Evolutionary conservation across 768 basidiomycete genomes (phyloP), one percentile per base, ranked within the genome.

Genomic region (Naganishia vishniacii): DNA sequence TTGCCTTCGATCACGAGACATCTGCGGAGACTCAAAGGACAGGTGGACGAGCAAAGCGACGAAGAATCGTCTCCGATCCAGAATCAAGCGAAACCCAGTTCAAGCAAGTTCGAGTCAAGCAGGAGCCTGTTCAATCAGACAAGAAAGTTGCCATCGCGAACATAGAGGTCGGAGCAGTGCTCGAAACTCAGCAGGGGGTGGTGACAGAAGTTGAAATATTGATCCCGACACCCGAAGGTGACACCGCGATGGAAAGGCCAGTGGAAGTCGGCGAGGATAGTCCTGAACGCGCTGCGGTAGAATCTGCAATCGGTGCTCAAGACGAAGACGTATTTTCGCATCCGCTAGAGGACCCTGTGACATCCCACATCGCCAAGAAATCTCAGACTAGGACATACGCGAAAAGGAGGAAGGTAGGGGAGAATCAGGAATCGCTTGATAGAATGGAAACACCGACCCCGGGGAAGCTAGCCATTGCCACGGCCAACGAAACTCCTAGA

Each of bases 211-310:
- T 56, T 26, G 53, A 56, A 56, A n/a, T 56, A 3, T 5, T 26
- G 34, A 26, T 56, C 23, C 53, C 53, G 34, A 40, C 23, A 18
- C n/a, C 32, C 20, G 20, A 6, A 2, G 34, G n/a, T 40, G n/a
- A n/a, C n/a, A 41, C 37, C n/a, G 32, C 8, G 8, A 26, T 20
- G 20, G 31, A n/a, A 20, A 41, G 13, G n/a, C 23, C 40, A 29
- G 3, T 37, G 23, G 53, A 56, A 56, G 53, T 13, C 20, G 53
- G 53, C 11, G 53, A 56, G 16, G 53, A 56, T 18, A 56, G 53
- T 40, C 53, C 53, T 40, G 53, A 56, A 56, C 53, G 53, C 37
- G 53, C 53, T 40, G 53, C 53, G 23, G 53, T 56, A n/a, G 53
- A 56, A 37, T 56, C 53, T 40, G 53, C 53, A 20, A 56, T 56